phyloP scores from a whole-genome alignment of 1,139 yeast genomes.

The Scheffersomyces quercinus region DNA sequence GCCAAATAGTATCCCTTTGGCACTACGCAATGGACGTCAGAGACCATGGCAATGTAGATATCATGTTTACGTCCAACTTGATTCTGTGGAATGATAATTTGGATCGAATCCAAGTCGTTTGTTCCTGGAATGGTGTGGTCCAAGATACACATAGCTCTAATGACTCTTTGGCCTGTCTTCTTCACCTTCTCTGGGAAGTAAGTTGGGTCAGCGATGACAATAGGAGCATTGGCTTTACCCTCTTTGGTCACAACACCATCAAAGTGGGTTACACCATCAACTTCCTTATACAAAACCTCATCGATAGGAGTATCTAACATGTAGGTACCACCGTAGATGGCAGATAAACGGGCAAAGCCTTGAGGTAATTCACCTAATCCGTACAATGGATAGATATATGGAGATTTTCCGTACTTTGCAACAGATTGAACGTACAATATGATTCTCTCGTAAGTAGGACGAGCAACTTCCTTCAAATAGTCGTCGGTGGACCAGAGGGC shows the following conservation, averaged over 20 bases:
- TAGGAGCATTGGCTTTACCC: slow-evolving; percentile 88
- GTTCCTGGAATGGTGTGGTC: slow-evolving; percentile 90
- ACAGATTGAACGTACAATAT: slow-evolving; percentile 85
- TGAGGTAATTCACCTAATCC: slow-evolving; percentile 98
- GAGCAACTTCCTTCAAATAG: slow-evolving; percentile 83
- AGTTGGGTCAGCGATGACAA: slow-evolving; percentile 97
- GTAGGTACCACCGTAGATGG: slow-evolving; percentile 97
- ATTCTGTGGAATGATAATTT: slow-evolving; percentile 93
- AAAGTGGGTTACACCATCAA: slow-evolving; percentile 67
- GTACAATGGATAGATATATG: slow-evolving; percentile 92
- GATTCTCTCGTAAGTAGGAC: slow-evolving; percentile 88
- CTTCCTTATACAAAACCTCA: slow-evolving; percentile 72
- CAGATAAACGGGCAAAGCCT: slow-evolving; percentile 95
- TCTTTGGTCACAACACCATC: slow-evolving; percentile 88
- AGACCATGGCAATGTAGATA: slow-evolving; percentile 88
- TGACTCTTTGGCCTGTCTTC: slow-evolving; percentile 83
- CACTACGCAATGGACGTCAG: slow-evolving; percentile 88
- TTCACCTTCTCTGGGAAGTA: slow-evolving; percentile 91
- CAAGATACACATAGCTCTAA: slow-evolving; percentile 91
- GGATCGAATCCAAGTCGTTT: slow-evolving; percentile 82
- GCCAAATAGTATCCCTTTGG: slow-evolving; percentile 91
- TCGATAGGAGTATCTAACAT: slow-evolving; percentile 97
- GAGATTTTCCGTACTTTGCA: slow-evolving; percentile 94
- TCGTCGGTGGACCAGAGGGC: slow-evolving; percentile 95
- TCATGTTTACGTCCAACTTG: slow-evolving; percentile 93